These are phyloP conservation scores for Astrothelium subdiscretum DNA, from an alignment of 495 filamentous ascomycete species.

Conservation along the genomic window DNA sequence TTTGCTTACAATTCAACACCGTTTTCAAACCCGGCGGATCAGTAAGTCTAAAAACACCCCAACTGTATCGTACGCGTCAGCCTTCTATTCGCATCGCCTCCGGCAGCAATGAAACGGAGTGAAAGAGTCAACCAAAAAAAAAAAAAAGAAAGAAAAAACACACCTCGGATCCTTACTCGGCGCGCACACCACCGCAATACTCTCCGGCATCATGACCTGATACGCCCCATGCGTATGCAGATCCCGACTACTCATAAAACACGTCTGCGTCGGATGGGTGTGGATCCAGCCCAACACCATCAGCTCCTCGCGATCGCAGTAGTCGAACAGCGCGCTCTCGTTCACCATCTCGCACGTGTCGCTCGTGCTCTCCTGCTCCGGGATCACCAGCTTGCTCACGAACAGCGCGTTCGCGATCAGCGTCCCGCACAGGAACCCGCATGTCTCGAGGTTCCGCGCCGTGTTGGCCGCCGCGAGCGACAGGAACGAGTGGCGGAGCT, in stretches of 20 bases:
- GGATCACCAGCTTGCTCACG: slow-evolving; percentile 75
- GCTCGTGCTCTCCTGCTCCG: slow-evolving; percentile 75
- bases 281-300: slow-evolving; percentile 96
- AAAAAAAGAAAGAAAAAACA: slow-evolving; percentile 31
- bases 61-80: slow-evolving; percentile 40
- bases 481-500: slow-evolving; percentile 63
- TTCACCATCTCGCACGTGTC: slow-evolving; percentile 93
- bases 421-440: slow-evolving; percentile 85
- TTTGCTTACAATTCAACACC: slow-evolving; percentile 62
- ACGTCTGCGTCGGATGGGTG: slow-evolving; percentile 91
- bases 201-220: slow-evolving; percentile 88
- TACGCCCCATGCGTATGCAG: slow-evolving; percentile 88
- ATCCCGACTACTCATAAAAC: slow-evolving; percentile 93
- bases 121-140: neutral
- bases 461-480: slow-evolving; percentile 64
- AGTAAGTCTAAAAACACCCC: slow-evolving; percentile 85
- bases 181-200: slow-evolving; percentile 93
- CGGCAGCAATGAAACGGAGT: neutral
- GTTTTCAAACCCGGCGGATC: slow-evolving; percentile 79
- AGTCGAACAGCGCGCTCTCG: slow-evolving; percentile 72
- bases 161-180: slow-evolving; percentile 65
- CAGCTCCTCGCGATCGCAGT: slow-evolving; percentile 72
- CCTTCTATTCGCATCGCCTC: neutral
- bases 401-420: slow-evolving; percentile 88
- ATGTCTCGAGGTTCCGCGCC: slow-evolving; percentile 72